Base-by-base conservation (phyloP, 23 red algal genomes). In the Rhodosorus marinus region DNA sequence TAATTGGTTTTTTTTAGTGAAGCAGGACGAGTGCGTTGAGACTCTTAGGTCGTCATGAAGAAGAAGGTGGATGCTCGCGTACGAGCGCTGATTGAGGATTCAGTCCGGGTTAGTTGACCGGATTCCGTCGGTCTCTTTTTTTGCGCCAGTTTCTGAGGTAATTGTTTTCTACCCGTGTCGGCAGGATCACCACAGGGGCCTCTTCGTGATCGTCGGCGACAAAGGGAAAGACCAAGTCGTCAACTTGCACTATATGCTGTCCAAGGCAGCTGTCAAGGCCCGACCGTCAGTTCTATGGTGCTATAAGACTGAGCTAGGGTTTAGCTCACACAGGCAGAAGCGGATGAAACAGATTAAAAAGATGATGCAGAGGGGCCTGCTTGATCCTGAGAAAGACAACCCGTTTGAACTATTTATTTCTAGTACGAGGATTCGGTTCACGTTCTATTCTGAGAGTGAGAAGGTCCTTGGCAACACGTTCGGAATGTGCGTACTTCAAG, bases 381-480 rank as follows among this genome's bases (percentile, higher is more conserved):
- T 51, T 27, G 88, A 84, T 48, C 59, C 76, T 3, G 69, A 59
- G 33, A 49, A 43, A 11, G 86, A 93, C 21, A 75, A 93, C 55
- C 86, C 76, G 6, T 95, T 95, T 62, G 88, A 95, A 28, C 64
- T 95, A 32, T 95, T 95, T 59, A 74, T 95, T 14, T 78, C 77
- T 29, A 57, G 62, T 31, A 78, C 88, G 8, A 28, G 62, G 24
- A 95, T 95, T 54, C 69, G 77, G 8, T 95, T 74, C 50, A 57
- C 76, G 23, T 84, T 75, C 59, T 95, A 95, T 28, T 34, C 63
- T 34, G 88, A 95, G 31, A 69, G 65, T 20, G 72, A 95, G 32
- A 95, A 84, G 49, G 69, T 95, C 46, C 76, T 95, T 5, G 88
- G 88, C 11, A 78, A 84, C 47, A 95, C 88, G 7, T 95, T 72